phyloP scores from a whole-genome alignment of 257 asterid genomes.

The Thymus quinquecostatus region DNA sequence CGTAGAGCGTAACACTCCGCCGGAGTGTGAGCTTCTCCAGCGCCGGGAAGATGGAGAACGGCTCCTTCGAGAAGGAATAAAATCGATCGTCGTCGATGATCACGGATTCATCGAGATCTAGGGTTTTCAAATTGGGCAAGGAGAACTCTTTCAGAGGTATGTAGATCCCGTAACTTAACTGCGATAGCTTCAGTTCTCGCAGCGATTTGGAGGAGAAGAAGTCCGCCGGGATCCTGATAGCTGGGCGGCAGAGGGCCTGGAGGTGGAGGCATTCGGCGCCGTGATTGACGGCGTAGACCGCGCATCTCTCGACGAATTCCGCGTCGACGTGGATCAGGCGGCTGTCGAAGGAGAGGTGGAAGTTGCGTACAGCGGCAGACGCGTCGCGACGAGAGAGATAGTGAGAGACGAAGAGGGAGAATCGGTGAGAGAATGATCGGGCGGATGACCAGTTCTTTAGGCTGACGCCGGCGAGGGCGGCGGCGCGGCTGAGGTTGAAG shows the following conservation, averaged over 20 bases:
- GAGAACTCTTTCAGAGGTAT: constrained; percentile 23
- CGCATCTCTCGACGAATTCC: constrained; percentile 22
- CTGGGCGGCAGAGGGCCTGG: neutral
- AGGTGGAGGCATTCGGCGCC: constrained; percentile 30
- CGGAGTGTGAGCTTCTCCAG: constrained; percentile 34
- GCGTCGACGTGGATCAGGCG: neutral
- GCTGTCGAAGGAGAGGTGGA: neutral
- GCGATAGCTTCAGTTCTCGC: constrained; percentile 16
- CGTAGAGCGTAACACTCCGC: constrained; percentile 19
- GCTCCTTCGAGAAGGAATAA: constrained; percentile 28
- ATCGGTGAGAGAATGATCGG: constrained; percentile 1
- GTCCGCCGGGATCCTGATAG: constrained; percentile 17
- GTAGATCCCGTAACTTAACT: neutral
- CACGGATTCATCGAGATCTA: constrained; percentile 24
- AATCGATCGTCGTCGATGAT: constrained; percentile 6
- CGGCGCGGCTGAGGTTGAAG: constrained; percentile 24
- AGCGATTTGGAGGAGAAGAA: constrained; percentile 18
- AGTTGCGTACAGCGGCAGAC: constrained; percentile 8
- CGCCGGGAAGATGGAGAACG: constrained; percentile 32
- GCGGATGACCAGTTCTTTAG: neutral
- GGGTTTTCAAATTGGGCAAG: constrained; percentile 22
- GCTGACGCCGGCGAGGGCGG: neutral
- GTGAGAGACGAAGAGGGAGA: constrained; percentile 18
- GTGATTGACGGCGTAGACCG: constrained; percentile 30
- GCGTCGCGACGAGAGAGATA: constrained; percentile 28